A percentile compares a stretch with the other conserved stretches of the same genome.
Conservation (phyloP, 768 basidiomycete species). For the Russula vinacea region DNA sequence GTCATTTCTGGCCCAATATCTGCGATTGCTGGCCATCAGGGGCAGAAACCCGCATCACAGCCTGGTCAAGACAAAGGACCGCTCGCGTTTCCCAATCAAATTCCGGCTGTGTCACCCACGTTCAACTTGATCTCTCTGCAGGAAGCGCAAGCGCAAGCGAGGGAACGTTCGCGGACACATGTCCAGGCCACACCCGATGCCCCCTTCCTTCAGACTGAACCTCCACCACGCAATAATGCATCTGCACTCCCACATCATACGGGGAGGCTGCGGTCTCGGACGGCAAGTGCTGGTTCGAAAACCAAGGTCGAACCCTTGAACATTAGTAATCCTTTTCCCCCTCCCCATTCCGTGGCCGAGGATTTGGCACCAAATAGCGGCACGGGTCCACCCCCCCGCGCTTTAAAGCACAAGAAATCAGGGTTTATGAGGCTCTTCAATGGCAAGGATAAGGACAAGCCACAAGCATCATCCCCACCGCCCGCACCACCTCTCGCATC, state of each 20-base stretch:
- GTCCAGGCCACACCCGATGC: constrained; percentile 38
- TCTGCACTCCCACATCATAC: constrained; percentile 23
- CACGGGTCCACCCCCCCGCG: constrained; percentile 39
- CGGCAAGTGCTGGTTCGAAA: constrained; percentile 54
- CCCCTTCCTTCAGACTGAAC: constrained; percentile 39
- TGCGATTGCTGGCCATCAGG: constrained; percentile 3
- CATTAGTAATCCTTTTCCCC: constrained; percentile 26
- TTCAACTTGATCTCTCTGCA: constrained; percentile 73
- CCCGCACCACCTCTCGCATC: constrained; percentile 40
- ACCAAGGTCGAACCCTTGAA: constrained; percentile 37
- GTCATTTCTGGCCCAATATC: constrained; percentile 25
- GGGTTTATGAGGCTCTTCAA: constrained; percentile 79
- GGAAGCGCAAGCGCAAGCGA: constrained; percentile 64
- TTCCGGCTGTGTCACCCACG: constrained; percentile 43
- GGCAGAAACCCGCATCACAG: constrained; percentile 11
- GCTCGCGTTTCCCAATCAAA: constrained; percentile 28
- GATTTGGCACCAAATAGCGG: constrained; percentile 17
- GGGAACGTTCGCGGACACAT: constrained; percentile 56
- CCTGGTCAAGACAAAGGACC: constrained; percentile 16
- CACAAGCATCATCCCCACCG: constrained; percentile 56
- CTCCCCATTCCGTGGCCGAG: constrained; percentile 10
- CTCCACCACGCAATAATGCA: constrained; percentile 29
- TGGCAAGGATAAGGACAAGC: constrained; percentile 45
- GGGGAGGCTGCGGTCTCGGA: constrained; percentile 49
- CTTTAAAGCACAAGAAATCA: constrained; percentile 73